Base-by-base conservation (phyloP, 441 rosid genomes). In the Aleurites moluccanus region DNA sequence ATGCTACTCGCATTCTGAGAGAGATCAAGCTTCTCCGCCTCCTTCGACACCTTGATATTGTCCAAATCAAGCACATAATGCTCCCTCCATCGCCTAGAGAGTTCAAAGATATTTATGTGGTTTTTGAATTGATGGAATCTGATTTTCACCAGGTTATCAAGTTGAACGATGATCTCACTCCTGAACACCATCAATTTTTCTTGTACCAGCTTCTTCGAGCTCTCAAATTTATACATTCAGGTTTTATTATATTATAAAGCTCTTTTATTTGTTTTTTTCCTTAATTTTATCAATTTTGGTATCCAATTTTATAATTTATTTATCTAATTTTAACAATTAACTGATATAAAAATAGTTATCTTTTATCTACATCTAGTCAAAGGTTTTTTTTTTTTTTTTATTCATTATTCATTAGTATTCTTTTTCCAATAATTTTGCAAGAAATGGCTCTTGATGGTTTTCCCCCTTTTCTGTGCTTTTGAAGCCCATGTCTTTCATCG, bases 71-170 rank as follows among this genome's bases (percentile, higher is more conserved):
- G 57, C 98, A 96, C 74, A 90, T 96, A 18, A 94, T 96, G 98
- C 96, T 96, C 15, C 99, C 99, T 81, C 94, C 98, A 18, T 94
- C 97, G 18, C 88, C 91, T 64, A 88, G 95, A 76, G 98, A 94
- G 70, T 96, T 96, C 75, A 92, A 92, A 82, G 99, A 96, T 75
- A 85, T 96, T 14, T 94, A 89, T 85, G 97, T 96, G 2, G 97
- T 96, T 78, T 96, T 94, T 79, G 98, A 94, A 85, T 84, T 96
- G 86, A 96, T 96, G 99, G 99, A 96, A 84, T 92, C 99, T 15
- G 98, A 94, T 79, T 97, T 96, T 74, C 97, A 96, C 78, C 98
- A 89, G 67, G 98, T 96, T 21, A 89, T 94, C 47, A 94, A 89
- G 88, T 84, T 94, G 80, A 94, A 94, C 84, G 89, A 92, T 40